Evolutionary conservation across 2,329 filamentous ascomycete genomes (phyloP), one percentile per base, ranked within the genome.

Genomic region (Periconia digitata): DNA sequence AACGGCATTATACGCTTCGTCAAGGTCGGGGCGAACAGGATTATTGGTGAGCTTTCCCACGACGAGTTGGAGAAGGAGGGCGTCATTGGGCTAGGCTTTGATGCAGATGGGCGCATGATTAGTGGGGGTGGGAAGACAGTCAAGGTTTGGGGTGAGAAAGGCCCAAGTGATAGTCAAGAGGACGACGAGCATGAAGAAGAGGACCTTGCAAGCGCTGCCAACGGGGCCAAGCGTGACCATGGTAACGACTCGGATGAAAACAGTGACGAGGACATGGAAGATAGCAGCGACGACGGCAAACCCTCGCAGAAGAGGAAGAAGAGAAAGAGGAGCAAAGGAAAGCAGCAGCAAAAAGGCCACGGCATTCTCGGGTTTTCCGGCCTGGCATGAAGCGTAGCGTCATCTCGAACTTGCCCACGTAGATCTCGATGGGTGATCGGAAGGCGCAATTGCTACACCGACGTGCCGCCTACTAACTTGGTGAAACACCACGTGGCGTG

Each of bases 81-180:
- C 2, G 91, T 96, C 3, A 82, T 91, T 1, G 88, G 83, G 0
- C 72, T 99, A 0, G 87, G 81, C 1, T 95, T 97, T 55, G 94
- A 97, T 72, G 86, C 87, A 43, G 84, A 86, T 43, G 89, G 91
- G 39, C 81, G 94, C 39, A 84, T 99, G 78, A 90, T 99, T 58
- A 95, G 86, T 62, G 92, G 90, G 10, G 94, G 94, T 45, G 94
- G 94, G 0, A 82, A 81, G 59, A 85, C 85, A 0, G 82, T 99
- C 54, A 96, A 96, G 72, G 85, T 97, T 2, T 99, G 94, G 94
- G 84, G 85, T 51, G 84, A 94, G 66, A 82, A 86, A 51, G 83
- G 83, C 53, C 82, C 91, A 63, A 80, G 85, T 46, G 76, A 81
- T n/a, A 77, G 76, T 48, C 68, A 78, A 2, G 78, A 80, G 62